Base-by-base conservation (phyloP, 78 protist genomes). In the Dictyostelium intermedium region DNA sequence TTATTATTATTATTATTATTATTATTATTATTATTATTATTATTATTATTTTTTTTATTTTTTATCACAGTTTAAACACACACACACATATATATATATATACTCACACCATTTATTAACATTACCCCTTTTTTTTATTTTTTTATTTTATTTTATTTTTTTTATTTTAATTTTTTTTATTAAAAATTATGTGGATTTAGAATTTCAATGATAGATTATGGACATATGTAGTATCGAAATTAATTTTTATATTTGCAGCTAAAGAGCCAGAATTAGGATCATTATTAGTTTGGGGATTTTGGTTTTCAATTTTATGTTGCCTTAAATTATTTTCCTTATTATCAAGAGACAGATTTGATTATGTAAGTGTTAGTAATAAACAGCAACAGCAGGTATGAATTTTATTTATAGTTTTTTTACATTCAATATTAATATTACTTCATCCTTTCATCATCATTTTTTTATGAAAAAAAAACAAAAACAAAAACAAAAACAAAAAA, bases 271-370 rank as follows among this genome's bases (percentile, higher is more conserved):
- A 85, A 39, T 32, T 81, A 5, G 39, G 69, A 3, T 77, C 87
- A 23, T 47, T 81, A 10, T 30, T 94, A 25, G 56, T 69, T 7
- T 94, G 96, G 96, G 96, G 92, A 56, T 84, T 94, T 56, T 94
- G 89, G 93, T 86, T 94, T 70, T 27, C 93, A 18, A 78, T 86
- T 60, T 81, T 84, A 84, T 87, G 96, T 82, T 94, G 91, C 43
- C n/a, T 94, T 1, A 94, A 94, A 82, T 50, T 81, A 69, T 94
- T 94, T 61, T 94, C 96, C 7, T 41, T 86, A 43, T 85, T 94
- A 39, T 77, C 96, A 56, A 94, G 93, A 94, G 96, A 94, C 35
- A 84, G 96, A 80, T 85, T 94, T 70, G 95, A 87, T 81, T 89
- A 94, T 83, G 96, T 94, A 85, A 11, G 96, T 69, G n/a, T 78